phyloP scores from a whole-genome alignment of 1,284 basidiomycete species.

The Tylopilus orsonianus region DNA sequence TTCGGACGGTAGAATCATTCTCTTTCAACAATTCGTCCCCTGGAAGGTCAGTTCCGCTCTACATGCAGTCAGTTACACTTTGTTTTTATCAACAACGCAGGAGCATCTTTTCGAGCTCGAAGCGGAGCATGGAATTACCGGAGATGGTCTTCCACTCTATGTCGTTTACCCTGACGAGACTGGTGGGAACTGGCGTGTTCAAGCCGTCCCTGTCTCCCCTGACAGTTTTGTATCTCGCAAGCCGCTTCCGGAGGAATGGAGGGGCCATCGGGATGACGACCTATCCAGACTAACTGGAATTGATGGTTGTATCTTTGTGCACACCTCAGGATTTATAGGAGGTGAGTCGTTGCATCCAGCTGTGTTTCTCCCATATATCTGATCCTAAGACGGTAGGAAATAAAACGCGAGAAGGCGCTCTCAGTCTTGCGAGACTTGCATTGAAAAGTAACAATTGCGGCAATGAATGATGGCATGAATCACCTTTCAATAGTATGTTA shows the following conservation, averaged over 20 bases:
- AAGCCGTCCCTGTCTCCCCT: constrained; percentile 83
- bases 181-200: constrained; percentile 84
- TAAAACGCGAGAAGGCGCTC: constrained; percentile 84
- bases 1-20: constrained; percentile 73
- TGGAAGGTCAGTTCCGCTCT: constrained; percentile 67
- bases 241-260: constrained; percentile 90
- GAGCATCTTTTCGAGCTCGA: constrained; percentile 94
- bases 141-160: constrained; percentile 67
- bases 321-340: constrained; percentile 95
- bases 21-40: constrained; percentile 80
- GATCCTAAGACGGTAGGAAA: constrained; percentile 58
- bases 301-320: constrained; percentile 86
- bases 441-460: constrained; percentile 36
- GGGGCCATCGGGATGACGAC: constrained; percentile 85
- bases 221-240: constrained; percentile 92
- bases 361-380: constrained; percentile 9
- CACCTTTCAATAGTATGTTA: constrained; percentile 10
- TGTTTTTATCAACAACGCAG: constrained; percentile 39
- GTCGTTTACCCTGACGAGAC: constrained; percentile 89
- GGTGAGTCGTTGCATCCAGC: constrained; percentile 47
- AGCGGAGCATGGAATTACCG: constrained; percentile 45
- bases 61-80: not conserved
- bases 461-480: constrained; percentile 20
- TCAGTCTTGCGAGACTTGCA: constrained; percentile 80
- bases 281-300: constrained; percentile 78